phyloP scores from a whole-genome alignment of 2,329 filamentous ascomycete genomes.

The Colletotrichum nymphaeae region DNA sequence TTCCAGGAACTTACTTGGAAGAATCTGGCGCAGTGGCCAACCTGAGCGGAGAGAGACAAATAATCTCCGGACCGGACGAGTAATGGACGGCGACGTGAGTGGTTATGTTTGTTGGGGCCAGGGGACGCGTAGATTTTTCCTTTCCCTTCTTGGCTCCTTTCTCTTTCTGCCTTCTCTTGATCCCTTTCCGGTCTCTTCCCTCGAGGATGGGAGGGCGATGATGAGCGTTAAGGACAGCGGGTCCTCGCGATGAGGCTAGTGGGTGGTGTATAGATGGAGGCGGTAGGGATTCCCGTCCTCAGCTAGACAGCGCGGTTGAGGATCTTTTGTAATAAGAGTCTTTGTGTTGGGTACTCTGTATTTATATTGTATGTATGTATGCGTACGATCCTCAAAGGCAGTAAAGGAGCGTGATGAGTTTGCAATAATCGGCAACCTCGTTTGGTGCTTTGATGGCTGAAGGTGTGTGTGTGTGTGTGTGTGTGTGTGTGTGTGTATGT shows the following conservation, averaged over 20 bases:
- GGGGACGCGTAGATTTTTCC: conserved; percentile 50
- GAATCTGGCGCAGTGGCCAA: conserved; percentile 48
- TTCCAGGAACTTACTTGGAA: conserved; percentile 53
- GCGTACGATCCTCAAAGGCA: conserved; percentile 37
- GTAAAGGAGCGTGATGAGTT: conserved; percentile 58
- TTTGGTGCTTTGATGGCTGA: conserved; percentile 48
- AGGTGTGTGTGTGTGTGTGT: conserved; percentile 19
- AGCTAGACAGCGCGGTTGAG: neutral
- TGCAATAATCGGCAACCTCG: conserved; percentile 52
- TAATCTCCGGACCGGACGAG: conserved; percentile 45
- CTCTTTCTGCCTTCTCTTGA: conserved; percentile 10
- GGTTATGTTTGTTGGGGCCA: conserved; percentile 36
- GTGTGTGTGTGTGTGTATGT: neutral
- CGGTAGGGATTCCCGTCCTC: conserved; percentile 41
- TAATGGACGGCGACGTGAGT: conserved; percentile 37
- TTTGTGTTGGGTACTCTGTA: neutral
- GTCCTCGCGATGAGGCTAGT: conserved; percentile 52
- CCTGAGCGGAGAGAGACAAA: conserved; percentile 37
- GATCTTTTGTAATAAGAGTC: neutral
- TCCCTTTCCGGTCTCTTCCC: conserved; percentile 4
- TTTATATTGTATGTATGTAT: conserved; percentile 35
- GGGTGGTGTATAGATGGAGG: conserved; percentile 24
- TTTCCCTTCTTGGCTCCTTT: conserved; percentile 23
- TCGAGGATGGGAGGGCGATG: neutral
- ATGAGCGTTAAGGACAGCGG: conserved; percentile 51